phyloP scores from a whole-genome alignment of 78 protist genomes.

The Acrasis kona region DNA sequence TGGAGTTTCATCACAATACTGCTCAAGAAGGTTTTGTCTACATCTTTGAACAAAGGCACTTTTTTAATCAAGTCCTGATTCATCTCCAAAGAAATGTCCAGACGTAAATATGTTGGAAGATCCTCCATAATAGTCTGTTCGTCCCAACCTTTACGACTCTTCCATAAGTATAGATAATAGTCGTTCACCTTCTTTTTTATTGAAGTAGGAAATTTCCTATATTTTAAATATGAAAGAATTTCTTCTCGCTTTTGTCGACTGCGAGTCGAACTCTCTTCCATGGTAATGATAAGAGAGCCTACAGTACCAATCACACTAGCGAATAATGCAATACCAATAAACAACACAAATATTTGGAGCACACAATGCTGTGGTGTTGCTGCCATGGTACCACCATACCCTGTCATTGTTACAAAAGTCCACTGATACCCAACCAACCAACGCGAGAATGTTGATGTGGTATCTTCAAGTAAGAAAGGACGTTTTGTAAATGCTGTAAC shows the following conservation, averaged over 20 bases:
- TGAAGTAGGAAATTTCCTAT: neutral
- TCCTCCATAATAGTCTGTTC: neutral
- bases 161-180: conserved; percentile 7
- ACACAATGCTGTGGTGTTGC: neutral
- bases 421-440: no score
- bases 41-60: conserved; percentile 15
- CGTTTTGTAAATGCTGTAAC: no score
- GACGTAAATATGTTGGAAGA: conserved; percentile 10
- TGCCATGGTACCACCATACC: conserved; percentile 12
- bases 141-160: conserved; percentile 5
- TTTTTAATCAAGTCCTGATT: conserved; percentile 13
- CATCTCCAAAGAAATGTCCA: conserved; percentile 1
- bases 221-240: conserved; percentile 1
- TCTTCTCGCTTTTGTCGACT: conserved; percentile 7
- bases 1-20: conserved; percentile 1
- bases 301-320: conserved; percentile 17
- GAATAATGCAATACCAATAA: conserved; percentile 12
- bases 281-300: neutral
- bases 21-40: conserved; percentile 4
- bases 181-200: neutral
- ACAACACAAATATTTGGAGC: conserved; percentile 1
- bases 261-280: conserved; percentile 10
- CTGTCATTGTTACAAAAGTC: conserved; percentile 19
- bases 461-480: no score
- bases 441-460: no score